Base-by-base conservation (phyloP, 2,329 filamentous ascomycete species). In the Daldinia eschscholtzii region DNA sequence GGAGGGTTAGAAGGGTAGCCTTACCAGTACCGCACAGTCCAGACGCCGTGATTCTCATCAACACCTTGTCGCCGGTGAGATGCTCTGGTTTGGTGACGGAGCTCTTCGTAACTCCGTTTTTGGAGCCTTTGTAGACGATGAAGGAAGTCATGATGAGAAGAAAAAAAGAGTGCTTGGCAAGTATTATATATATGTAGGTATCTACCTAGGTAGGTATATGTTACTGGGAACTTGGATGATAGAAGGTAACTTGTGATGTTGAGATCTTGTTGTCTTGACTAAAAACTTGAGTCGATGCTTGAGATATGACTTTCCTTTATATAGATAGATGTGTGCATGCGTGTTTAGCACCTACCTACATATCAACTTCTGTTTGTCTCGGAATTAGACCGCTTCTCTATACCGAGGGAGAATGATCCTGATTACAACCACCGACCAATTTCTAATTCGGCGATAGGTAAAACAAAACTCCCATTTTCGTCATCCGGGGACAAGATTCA, bases 71-170 rank as follows among this genome's bases (percentile, higher is more conserved):
- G 58, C 81, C 79, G 2, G 74, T 76, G 55, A 88, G 78, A n/a
- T 84, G 81, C 46, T 79, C 77, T 35, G 80, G 80, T 65, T 81
- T 83, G 23, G 79, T 81, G 48, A 83, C 86, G 50, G 81, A 81
- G 55, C 80, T 77, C 77, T 88, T 80, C 60, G 90, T 86, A 64
- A 83, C 81, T 74, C 89, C 88, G 62, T 85, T 84, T 71, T 87
- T 83, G 72, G 83, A 84, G 70, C 89, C 89, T 76, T 89, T 90
- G 85, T 83, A 91, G 63, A 91, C 87, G 46, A 87, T 91, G 81
- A 89, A 90, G 60, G 68, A 73, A 57, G 70, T 66, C 76, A 78
- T 78, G 10, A 18, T 64, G 42, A 13, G 23, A 39, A 18, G 35
- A 9, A 20, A 37, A 18, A 50, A 56, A 23, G 39, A 26, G 15